phyloP scores from a whole-genome alignment of 257 asterid species.

The Rehmannia glutinosa region DNA sequence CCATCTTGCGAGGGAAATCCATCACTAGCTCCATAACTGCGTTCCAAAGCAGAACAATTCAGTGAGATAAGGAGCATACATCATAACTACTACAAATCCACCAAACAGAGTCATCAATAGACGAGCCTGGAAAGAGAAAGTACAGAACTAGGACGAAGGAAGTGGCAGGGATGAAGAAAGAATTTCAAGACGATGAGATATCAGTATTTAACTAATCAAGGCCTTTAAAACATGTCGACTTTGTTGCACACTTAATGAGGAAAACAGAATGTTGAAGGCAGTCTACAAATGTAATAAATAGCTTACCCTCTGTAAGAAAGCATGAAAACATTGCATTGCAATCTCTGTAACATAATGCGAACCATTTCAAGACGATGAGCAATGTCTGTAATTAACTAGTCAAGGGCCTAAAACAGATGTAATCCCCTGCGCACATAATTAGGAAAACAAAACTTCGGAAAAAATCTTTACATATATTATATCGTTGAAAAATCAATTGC shows the following conservation, averaged over 20 bases:
- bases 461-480: not conserved
- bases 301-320: conserved; percentile 96
- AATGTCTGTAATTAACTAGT: conserved; percentile 60
- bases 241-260: not conserved
- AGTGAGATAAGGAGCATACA: conserved; percentile 13
- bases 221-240: not conserved
- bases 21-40: conserved; percentile 96
- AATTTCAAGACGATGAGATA: not conserved
- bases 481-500: not conserved
- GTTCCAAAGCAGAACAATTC: conserved; percentile 21
- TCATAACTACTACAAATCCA: not conserved
- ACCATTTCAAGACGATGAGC: conserved; percentile 99
- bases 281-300: not conserved
- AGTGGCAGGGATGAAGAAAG: not conserved
- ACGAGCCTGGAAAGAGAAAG: not conserved
- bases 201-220: not conserved
- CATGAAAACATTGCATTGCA: conserved; percentile 98
- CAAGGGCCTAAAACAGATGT: conserved; percentile 41
- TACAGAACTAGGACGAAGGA: conserved; percentile 2
- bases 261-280: not conserved
- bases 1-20: conserved; percentile 97
- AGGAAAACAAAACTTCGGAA: not conserved
- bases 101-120: conserved; percentile 6
- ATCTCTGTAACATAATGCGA: conserved; percentile 67
- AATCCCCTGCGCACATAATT: not conserved